Base-by-base conservation (phyloP, 768 basidiomycete species). In the Exsudoporus frostii region DNA sequence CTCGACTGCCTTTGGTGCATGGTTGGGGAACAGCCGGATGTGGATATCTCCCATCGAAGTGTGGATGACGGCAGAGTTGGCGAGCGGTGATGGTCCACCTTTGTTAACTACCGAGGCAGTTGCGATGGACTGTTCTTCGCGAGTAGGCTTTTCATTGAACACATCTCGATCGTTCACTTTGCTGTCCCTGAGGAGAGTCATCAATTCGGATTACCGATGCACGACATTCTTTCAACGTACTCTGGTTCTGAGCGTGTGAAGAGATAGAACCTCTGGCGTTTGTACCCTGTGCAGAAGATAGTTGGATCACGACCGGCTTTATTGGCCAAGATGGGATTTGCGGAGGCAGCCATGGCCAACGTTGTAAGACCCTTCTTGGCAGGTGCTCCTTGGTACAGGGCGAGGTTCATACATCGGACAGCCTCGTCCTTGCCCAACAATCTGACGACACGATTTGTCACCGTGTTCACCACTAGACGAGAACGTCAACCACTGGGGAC, bases 101-200 rank as follows among this genome's bases (percentile, higher is more conserved):
- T 71, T 73, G 56, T 77, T 70, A 13, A 78, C 64, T 1, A 71
- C 68, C 4, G 81, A 76, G 1, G 88, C 76, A 8, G 86, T 70
- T 4, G 93, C 93, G 44, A 95, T 83, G 29, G 83, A 88, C 68
- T 93, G 94, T 65, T 99, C 97, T 67, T 98, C 97, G 46, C 94
- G 82, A 1, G 96, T 98, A 3, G 97, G 97, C 42, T 89, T 82
- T 72, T 99, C 97, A 70, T 99, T 99, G 82, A 98, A 98, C 50
- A 99, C 86, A 61, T 99, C 97, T 52, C 97, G 86, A 58, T 98
- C 96, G 29, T 84, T 84, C 2, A 83, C 82, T 71, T 91, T 95
- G 66, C 79, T 85, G 59, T 95, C 92, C 68, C 90, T 94, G 65
- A 24, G 24, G 15, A 22, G 40, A 44, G 24, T 30, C 15, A 14